A percentile compares a stretch with the other conserved stretches of the same genome.
Conservation (phyloP, 441 rosid genomes). For the Isatis lusitanica region DNA sequence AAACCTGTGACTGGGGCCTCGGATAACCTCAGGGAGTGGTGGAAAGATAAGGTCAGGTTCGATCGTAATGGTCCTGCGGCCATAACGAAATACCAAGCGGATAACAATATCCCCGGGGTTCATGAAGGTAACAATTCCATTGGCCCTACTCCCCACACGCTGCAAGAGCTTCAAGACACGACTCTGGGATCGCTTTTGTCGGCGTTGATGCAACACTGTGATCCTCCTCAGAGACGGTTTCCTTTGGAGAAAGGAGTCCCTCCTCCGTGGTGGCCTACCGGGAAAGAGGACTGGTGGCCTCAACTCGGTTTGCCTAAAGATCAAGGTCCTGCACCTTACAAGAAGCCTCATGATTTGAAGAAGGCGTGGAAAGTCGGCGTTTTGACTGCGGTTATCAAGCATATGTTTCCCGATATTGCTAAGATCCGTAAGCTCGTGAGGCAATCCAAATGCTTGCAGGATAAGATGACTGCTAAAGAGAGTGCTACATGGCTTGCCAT, state of each 20-base stretch:
- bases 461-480: slow-evolving; percentile 99
- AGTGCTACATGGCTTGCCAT: slow-evolving; percentile 96
- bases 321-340: slow-evolving; percentile 92
- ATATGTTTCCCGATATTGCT: slow-evolving; percentile 91
- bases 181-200: slow-evolving; percentile 91
- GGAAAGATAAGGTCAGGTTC: slow-evolving; percentile 95
- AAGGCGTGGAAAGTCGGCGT: slow-evolving; percentile 98
- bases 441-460: slow-evolving; percentile 96
- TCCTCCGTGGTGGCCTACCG: slow-evolving; percentile 98
- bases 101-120: slow-evolving; percentile 62
- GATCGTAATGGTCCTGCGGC: slow-evolving; percentile 98
- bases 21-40: slow-evolving; percentile 94
- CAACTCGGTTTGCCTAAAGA: slow-evolving; percentile 80
- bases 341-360: slow-evolving; percentile 98
- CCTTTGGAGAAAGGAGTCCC: slow-evolving; percentile 92
- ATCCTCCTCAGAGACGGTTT: slow-evolving; percentile 94
- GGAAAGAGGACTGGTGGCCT: slow-evolving; percentile 96
- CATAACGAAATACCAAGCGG: slow-evolving; percentile 74
- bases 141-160: slow-evolving; percentile 73
- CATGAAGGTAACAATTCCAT: slow-evolving; percentile 54
- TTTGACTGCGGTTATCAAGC: slow-evolving; percentile 91
- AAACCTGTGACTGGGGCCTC: slow-evolving; percentile 98
- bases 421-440: slow-evolving; percentile 92
- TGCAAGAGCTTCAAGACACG: slow-evolving; percentile 96
- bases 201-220: slow-evolving; percentile 94